Evolutionary conservation across 257 asterid species (phyloP).

Genomic region (Ehretia macrophylla): DNA sequence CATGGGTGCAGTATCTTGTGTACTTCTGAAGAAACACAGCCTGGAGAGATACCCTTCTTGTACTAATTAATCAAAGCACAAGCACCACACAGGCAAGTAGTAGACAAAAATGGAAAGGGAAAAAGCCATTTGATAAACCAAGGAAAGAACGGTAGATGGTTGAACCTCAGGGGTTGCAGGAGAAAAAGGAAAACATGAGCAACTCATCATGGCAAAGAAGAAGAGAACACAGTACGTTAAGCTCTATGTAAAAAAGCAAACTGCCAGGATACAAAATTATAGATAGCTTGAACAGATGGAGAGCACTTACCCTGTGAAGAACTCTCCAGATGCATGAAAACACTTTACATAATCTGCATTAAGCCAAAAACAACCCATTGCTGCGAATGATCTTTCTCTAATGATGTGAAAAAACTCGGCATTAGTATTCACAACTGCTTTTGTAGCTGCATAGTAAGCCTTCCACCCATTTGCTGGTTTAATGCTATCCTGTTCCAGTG

Average conservation of each 20-base stretch:
- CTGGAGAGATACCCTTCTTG: no score
- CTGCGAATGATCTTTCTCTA: slow-evolving; percentile 64
- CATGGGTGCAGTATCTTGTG: no score
- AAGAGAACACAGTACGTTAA: neutral
- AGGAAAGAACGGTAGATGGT: no score
- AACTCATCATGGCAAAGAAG: neutral
- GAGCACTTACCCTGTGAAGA: slow-evolving; percentile 75
- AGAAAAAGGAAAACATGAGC: neutral
- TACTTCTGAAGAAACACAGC: no score
- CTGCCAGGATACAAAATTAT: neutral
- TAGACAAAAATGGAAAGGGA: no score
- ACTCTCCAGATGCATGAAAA: slow-evolving; percentile 77
- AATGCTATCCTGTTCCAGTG: slow-evolving; percentile 72
- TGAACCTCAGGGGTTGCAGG: no score
- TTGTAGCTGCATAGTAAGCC: slow-evolving; percentile 92
- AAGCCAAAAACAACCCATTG: slow-evolving; percentile 88
- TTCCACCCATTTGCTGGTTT: slow-evolving; percentile 92
- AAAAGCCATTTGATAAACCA: no score
- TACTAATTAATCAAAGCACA: no score
- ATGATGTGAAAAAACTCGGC: slow-evolving; percentile 62
- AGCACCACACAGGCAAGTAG: no score
- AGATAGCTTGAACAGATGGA: slow-evolving; percentile 10
- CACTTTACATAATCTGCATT: slow-evolving; percentile 94
- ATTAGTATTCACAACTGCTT: slow-evolving; percentile 70
- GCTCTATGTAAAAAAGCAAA: neutral